Percentiles rank a stretch among this genome's conserved stretches.
Conservation (phyloP, 352 stramenopile genomes). For the Salisapilia sapeloensis region DNA sequence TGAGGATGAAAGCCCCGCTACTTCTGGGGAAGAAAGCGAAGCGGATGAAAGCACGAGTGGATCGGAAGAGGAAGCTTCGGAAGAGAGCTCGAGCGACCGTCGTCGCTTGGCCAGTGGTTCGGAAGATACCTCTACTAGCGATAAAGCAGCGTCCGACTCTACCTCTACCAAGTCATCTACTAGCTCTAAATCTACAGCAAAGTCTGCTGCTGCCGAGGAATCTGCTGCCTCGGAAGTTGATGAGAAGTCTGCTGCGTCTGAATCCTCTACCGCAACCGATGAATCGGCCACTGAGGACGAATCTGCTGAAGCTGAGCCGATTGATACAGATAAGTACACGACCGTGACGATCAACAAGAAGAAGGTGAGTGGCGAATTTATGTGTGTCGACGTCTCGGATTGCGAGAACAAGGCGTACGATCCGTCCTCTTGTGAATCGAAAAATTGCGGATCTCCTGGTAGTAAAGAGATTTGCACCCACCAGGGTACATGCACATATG, state of each 20-base stretch:
- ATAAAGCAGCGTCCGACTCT: too few relatives aligned
- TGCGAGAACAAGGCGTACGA: constrained; percentile 37
- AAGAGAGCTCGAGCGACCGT: too few relatives aligned
- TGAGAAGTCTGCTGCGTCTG: not conserved
- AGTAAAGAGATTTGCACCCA: constrained; percentile 39
- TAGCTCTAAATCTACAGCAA: too few relatives aligned
- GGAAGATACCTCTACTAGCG: too few relatives aligned
- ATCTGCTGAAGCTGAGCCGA: constrained; percentile 1
- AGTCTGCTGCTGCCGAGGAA: not conserved
- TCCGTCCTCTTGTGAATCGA: constrained; percentile 9
- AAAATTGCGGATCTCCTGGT: constrained; percentile 7
- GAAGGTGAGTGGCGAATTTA: constrained; percentile 26
- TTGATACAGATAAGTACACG: constrained; percentile 13
- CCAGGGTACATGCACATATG: constrained; percentile 61
- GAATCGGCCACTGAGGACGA: not conserved
- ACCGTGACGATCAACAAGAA: constrained; percentile 34
- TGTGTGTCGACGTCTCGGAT: constrained; percentile 36
- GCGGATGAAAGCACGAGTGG: constrained; percentile 3
- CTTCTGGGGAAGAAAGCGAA: constrained; percentile 1
- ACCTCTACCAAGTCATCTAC: too few relatives aligned
- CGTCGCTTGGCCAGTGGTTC: too few relatives aligned
- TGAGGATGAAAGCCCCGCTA: constrained; percentile 3
- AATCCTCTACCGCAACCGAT: not conserved
- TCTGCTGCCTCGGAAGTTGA: not conserved
- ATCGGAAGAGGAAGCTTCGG: too few relatives aligned